phyloP scores from a whole-genome alignment of 2,329 filamentous ascomycete species.

The Clarireedia sp. region DNA sequence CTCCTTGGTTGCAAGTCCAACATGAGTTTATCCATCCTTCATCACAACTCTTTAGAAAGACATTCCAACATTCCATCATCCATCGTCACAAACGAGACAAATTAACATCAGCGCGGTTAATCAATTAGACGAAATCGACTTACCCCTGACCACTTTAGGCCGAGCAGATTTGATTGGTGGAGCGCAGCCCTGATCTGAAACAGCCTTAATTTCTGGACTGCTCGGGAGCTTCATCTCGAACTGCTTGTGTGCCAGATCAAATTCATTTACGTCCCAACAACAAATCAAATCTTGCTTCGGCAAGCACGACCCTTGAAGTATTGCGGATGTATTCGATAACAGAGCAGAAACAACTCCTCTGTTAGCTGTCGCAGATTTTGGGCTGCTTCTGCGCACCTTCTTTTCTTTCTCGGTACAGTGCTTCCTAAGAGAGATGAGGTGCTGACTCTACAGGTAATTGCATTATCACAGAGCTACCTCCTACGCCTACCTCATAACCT shows the following conservation, averaged over 20 bases:
- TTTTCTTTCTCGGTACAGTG: too few species aligned
- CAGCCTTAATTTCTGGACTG: conserved; percentile 1
- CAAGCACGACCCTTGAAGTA: not conserved
- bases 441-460: too few species aligned
- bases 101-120: not conserved
- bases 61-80: too few species aligned
- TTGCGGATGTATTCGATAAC: not conserved
- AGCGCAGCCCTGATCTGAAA: conserved; percentile 1
- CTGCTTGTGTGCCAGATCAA: conserved; percentile 6
- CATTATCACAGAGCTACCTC: not conserved
- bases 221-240: not conserved
- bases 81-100: too few species aligned
- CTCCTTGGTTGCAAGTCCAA: too few species aligned
- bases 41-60: too few species aligned
- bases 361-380: conserved; percentile 1
- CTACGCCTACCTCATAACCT: not conserved
- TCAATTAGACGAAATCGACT: conserved; percentile 5
- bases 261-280: not conserved
- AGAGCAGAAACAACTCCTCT: not conserved
- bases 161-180: conserved; percentile 6
- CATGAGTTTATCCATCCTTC: too few species aligned
- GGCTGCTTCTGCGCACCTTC: too few species aligned
- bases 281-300: not conserved
- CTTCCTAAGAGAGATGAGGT: too few species aligned
- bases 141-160: not conserved